Evolutionary conservation across 208 protist species (phyloP).

Genomic region (Acanthamoeba healyi): DNA sequence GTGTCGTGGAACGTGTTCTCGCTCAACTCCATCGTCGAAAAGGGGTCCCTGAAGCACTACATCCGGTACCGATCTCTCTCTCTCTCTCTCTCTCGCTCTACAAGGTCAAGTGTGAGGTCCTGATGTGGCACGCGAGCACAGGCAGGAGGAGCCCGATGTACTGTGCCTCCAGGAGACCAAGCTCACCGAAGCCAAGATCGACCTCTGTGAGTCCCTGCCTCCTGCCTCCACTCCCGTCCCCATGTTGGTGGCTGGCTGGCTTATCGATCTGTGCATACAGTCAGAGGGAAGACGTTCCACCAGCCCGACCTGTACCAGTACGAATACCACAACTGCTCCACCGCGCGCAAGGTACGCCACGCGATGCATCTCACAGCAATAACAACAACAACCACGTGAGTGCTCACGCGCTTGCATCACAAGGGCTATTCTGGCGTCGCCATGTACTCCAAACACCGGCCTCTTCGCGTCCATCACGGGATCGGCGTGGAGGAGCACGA

Average conservation of each 20-base stretch:
- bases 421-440: conserved; percentile 54
- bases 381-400: too few relatives aligned
- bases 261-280: background rate
- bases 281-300: conserved; percentile 39
- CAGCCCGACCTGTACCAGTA: background rate
- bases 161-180: conserved; percentile 96
- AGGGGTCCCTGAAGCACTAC: conserved; percentile 39
- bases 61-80: background rate
- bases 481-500: conserved; percentile 50
- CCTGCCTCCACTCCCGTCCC: too few relatives aligned
- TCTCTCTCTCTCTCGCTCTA: background rate
- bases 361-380: too few relatives aligned
- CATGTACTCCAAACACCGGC: conserved; percentile 47
- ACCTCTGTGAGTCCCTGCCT: background rate
- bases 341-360: background rate
- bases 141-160: conserved; percentile 91
- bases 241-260: background rate
- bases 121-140: background rate
- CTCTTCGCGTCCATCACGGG: conserved; percentile 33
- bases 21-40: conserved; percentile 61
- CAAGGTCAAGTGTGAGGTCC: background rate
- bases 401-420: background rate
- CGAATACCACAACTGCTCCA: conserved; percentile 58
- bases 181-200: conserved; percentile 87
- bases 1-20: conserved; percentile 56